These are phyloP conservation scores for Talaromyces funiculosus DNA, from an alignment of 2,329 filamentous ascomycete species.

Conservation along the genomic window DNA sequence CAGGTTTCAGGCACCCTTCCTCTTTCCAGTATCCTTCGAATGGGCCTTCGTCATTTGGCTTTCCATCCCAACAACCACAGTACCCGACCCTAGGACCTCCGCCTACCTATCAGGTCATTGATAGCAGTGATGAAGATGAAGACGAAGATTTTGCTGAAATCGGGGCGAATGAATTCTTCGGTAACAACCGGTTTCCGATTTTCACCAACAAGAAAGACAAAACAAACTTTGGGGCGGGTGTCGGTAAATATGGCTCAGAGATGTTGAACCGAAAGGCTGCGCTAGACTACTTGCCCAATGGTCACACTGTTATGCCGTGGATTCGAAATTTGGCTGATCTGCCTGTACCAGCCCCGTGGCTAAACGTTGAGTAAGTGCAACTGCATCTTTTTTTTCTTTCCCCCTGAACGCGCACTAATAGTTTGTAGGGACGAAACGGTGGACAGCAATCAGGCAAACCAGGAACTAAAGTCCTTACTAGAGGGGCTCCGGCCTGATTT, in stretches of 20 bases:
- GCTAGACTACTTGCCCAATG: not conserved
- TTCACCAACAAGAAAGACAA: not conserved
- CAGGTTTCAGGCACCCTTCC: not conserved
- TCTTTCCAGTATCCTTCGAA: constrained; percentile 3
- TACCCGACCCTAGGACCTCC: not conserved
- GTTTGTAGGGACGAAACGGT: constrained; percentile 20
- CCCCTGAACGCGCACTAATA: constrained; percentile 8
- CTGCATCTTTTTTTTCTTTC: not conserved
- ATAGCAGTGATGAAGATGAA: constrained; percentile 24
- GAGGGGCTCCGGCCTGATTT: constrained; percentile 69
- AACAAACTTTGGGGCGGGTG: not conserved
- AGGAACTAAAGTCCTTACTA: constrained; percentile 65
- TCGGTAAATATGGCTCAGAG: not conserved
- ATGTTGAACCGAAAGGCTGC: not conserved
- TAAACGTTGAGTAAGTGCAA: not conserved
- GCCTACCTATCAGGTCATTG: not conserved
- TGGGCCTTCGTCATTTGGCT: not conserved
- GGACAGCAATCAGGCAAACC: constrained; percentile 50
- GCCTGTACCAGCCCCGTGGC: not conserved
- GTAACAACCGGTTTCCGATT: not conserved
- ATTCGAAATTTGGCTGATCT: not conserved
- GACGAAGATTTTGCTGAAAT: constrained; percentile 34
- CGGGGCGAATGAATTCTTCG: constrained; percentile 6
- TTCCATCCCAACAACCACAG: not conserved
- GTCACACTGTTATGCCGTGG: not conserved